Percentiles rank a stretch among this genome's conserved stretches.
Conservation (phyloP, 2,329 filamentous ascomycete genomes). For the Neopestalotiopsis sp. region DNA sequence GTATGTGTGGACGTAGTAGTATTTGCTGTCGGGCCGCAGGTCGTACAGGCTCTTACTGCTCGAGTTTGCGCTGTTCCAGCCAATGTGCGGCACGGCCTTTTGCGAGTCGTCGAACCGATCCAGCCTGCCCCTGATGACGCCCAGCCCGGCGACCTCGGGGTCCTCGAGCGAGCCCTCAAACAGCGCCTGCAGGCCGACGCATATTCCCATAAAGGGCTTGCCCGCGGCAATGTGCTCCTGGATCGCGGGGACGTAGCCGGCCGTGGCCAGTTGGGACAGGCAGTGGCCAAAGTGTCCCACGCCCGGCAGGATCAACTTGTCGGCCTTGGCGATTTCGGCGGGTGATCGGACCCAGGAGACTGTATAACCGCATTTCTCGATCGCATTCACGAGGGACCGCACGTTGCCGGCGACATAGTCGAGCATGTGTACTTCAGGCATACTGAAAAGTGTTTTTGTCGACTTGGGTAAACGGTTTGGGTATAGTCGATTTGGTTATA, state of each 20-base stretch:
- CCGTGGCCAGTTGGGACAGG: slow-evolving; percentile 79
- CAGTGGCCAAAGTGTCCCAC: slow-evolving; percentile 99
- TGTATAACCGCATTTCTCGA: slow-evolving; percentile 91
- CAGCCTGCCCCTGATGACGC: slow-evolving; percentile 73
- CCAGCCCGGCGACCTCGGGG: slow-evolving; percentile 73
- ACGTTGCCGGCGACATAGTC: slow-evolving; percentile 97
- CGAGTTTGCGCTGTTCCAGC: slow-evolving; percentile 91
- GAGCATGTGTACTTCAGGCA: slow-evolving; percentile 79
- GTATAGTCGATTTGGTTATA: neutral
- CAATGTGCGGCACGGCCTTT: slow-evolving; percentile 98
- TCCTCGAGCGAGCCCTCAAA: slow-evolving; percentile 88
- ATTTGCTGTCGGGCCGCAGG: slow-evolving; percentile 82
- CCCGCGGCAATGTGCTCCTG: slow-evolving; percentile 81
- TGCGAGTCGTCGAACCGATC: slow-evolving; percentile 75
- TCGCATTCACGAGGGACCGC: slow-evolving; percentile 93
- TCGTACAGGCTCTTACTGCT: slow-evolving; percentile 70
- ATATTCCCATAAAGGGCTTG: slow-evolving; percentile 99
- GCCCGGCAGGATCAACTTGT: slow-evolving; percentile 94
- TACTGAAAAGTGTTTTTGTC: slow-evolving; percentile 42
- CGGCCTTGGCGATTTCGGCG: slow-evolving; percentile 81
- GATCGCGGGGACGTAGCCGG: slow-evolving; percentile 85
- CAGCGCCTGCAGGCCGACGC: slow-evolving; percentile 89
- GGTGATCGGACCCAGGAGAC: slow-evolving; percentile 92
- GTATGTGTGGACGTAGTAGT: slow-evolving; percentile 99
- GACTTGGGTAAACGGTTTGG: neutral